A percentile compares a stretch with the other conserved stretches of the same genome.
These are phyloP conservation scores for Cordyceps pruinosa DNA, from an alignment of 2,329 filamentous ascomycete genomes.

Conservation along the genomic window DNA sequence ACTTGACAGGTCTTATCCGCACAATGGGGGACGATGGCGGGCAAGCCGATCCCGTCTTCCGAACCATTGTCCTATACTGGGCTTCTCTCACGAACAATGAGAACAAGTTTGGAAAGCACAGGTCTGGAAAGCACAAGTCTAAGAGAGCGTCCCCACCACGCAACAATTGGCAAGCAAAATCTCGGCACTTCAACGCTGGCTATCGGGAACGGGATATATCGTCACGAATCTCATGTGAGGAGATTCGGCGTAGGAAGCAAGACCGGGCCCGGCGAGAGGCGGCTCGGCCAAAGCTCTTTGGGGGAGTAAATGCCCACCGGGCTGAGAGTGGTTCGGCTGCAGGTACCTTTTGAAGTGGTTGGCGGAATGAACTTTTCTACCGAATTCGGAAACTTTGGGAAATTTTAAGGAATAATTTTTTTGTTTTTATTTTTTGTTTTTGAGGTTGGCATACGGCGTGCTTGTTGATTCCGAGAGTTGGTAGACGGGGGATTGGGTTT, in stretches of 20 bases:
- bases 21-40: conserved; percentile 13
- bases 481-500: no score
- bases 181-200: background rate
- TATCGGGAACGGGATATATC: no score
- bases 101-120: conserved; percentile 17
- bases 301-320: conserved; percentile 23
- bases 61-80: conserved; percentile 22
- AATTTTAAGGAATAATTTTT: background rate
- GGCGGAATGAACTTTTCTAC: no score
- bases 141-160: background rate
- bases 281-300: conserved; percentile 13
- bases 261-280: no score
- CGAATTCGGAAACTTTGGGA: background rate
- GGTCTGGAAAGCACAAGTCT: conserved; percentile 16
- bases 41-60: conserved; percentile 21
- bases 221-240: background rate
- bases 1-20: conserved; percentile 12
- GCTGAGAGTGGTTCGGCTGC: conserved; percentile 10
- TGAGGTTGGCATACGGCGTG: background rate
- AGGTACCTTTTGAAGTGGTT: no score
- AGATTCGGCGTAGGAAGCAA: no score
- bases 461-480: no score
- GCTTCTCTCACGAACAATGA: conserved; percentile 19
- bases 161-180: background rate
- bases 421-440: no score